Evolutionary conservation across 192 early-diverging fungal genomes (phyloP).

Genomic region (Cladochytrium replicatum): DNA sequence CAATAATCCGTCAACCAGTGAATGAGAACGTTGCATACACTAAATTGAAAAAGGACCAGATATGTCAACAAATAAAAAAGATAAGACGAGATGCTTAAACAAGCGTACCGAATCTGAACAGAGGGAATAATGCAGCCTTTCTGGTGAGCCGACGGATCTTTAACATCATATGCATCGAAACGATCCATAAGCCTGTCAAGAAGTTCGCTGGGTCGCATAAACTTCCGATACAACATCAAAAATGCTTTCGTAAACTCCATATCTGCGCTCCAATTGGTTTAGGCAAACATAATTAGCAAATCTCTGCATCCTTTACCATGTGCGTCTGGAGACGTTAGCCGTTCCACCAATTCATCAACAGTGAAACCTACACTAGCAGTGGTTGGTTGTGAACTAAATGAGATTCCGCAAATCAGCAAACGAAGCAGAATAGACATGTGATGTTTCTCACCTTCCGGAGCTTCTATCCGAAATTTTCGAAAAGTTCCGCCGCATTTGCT

Average conservation of each 20-base stretch:
- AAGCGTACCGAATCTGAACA: slow-evolving; percentile 28
- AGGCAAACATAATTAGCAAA: neutral
- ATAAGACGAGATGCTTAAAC: too few species aligned
- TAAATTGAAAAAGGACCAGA: too few species aligned
- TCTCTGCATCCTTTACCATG: slow-evolving; percentile 18
- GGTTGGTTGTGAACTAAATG: neutral
- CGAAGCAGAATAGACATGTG: neutral
- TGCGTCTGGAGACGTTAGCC: slow-evolving; percentile 17
- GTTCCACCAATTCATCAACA: slow-evolving; percentile 25
- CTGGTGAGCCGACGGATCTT: too few species aligned
- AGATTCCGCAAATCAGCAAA: neutral
- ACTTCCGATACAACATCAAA: slow-evolving; percentile 31
- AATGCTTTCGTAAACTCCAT: slow-evolving; percentile 32
- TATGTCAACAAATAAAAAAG: neutral
- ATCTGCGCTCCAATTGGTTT: slow-evolving; percentile 15
- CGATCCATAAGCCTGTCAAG: slow-evolving; percentile 31
- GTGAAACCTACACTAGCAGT: slow-evolving; percentile 17
- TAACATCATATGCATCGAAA: slow-evolving; percentile 21
- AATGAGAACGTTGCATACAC: slow-evolving; percentile 35
- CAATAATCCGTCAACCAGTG: slow-evolving; percentile 27
- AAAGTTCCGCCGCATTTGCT: neutral
- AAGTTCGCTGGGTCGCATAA: slow-evolving; percentile 30
- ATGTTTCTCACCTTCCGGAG: slow-evolving; percentile 1
- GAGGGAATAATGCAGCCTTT: too few species aligned
- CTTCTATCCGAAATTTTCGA: slow-evolving; percentile 3